A percentile compares a stretch with the other conserved stretches of the same genome.
Evolutionary conservation across 768 basidiomycete genomes (phyloP).

Genomic region (Trametes coccinea): DNA sequence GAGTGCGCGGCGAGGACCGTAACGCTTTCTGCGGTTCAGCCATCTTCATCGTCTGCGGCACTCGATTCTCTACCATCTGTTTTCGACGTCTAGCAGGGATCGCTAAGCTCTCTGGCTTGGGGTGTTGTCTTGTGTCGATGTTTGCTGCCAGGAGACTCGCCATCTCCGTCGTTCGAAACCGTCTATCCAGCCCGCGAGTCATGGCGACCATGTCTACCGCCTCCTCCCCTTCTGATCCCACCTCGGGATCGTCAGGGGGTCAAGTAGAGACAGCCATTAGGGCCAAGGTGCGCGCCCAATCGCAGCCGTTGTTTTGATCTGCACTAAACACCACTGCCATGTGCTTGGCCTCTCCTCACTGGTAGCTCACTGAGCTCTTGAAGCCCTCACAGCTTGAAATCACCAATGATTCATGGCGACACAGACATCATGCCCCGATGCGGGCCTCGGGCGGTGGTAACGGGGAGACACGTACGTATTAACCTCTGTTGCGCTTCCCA

Average conservation of each 20-base stretch:
- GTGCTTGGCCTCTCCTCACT: slow-evolving; percentile 7
- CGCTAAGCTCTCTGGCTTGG: not conserved
- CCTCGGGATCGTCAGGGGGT: slow-evolving; percentile 35
- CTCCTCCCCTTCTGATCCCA: slow-evolving; percentile 14
- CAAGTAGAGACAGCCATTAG: slow-evolving; percentile 62
- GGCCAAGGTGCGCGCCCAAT: slow-evolving; percentile 47
- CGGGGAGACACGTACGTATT: slow-evolving; percentile 78
- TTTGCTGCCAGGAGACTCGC: slow-evolving; percentile 19
- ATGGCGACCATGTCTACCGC: slow-evolving; percentile 21
- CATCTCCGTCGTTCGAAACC: slow-evolving; percentile 24
- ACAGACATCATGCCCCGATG: slow-evolving; percentile 85
- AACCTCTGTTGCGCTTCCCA: not conserved
- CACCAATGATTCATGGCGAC: slow-evolving; percentile 82
- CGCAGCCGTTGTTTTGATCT: not conserved
- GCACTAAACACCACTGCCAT: not conserved
- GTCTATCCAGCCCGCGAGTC: slow-evolving; percentile 15
- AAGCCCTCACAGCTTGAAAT: slow-evolving; percentile 65
- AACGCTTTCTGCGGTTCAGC: no score
- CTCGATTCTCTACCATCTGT: no score
- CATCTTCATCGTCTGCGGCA: not conserved
- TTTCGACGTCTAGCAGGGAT: no score
- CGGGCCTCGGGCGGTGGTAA: slow-evolving; percentile 61
- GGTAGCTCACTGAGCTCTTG: slow-evolving; percentile 62
- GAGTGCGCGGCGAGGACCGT: no score
- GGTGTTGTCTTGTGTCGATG: slow-evolving; percentile 10